phyloP scores from a whole-genome alignment of 1,284 basidiomycete genomes.

The Takashimella tepidaria region DNA sequence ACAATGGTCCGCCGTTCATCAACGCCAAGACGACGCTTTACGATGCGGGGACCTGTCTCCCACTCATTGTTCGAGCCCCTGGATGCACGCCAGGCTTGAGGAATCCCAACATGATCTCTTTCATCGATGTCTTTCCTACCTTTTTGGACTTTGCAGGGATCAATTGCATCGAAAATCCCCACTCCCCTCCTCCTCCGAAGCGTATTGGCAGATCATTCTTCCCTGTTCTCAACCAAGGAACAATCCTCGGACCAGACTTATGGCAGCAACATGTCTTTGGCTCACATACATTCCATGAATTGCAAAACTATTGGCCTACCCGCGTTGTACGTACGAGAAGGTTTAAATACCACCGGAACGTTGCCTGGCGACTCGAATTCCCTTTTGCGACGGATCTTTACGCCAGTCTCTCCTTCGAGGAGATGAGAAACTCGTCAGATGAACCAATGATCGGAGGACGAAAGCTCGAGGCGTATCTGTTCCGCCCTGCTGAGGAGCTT shows the following conservation, averaged over 20 bases:
- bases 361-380: constrained; percentile 24
- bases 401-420: constrained; percentile 17
- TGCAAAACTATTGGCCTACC: constrained; percentile 25
- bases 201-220: constrained; percentile 18
- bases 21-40: constrained; percentile 27
- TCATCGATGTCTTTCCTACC: constrained; percentile 21
- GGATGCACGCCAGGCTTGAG: constrained; percentile 2
- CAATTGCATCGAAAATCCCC: too few relatives aligned
- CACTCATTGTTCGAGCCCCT: constrained; percentile 16
- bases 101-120: constrained; percentile 22
- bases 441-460: constrained; percentile 14
- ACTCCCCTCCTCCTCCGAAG: constrained; percentile 5
- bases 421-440: constrained; percentile 9
- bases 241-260: constrained; percentile 1
- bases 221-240: constrained; percentile 5
- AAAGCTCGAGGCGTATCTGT: constrained; percentile 14
- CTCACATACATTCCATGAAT: constrained; percentile 27
- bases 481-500: constrained; percentile 18
- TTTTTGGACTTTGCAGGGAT: constrained; percentile 18
- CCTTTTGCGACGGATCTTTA: constrained; percentile 25
- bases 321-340: constrained; percentile 14
- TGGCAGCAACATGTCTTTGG: constrained; percentile 20
- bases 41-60: constrained; percentile 21
- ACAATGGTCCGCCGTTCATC: constrained; percentile 28
- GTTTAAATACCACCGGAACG: constrained; percentile 28